Evolutionary conservation across 2,329 filamentous ascomycete genomes (phyloP), one percentile per base, ranked within the genome.

Genomic region (Venturia nashicola): DNA sequence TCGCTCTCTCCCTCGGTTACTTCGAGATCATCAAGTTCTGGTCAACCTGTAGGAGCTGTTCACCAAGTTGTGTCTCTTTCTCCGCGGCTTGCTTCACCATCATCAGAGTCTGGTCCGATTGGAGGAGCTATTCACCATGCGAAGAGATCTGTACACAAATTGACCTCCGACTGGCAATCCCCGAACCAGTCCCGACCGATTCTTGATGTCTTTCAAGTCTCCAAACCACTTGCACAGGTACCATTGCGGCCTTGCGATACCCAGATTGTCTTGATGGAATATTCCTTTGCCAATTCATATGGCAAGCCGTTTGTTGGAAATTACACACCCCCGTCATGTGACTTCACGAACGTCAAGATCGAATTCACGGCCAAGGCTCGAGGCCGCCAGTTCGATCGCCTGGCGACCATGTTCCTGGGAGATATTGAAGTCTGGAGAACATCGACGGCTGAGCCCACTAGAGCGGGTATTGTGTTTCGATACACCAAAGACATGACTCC

Each of bases 391-490:
- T 92, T 83, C 73, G 90, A 95, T 72, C 61, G 90, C 46, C 79
- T 93, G 9, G 90, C 85, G 4, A 74, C 87, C 40, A 86, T 94
- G 81, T 94, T 87, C 69, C 78, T 94, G 44, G 85, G 84, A 48
- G 88, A 93, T 72, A 85, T 83, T 11, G 90, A 95, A 72, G 81
- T 95, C n/a, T 94, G 88, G 79, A 81, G 90, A 32, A 92, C 89
- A 1, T 91, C 89, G 5, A 95, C 90, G 0, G 88, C 90, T 4
- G 88, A 95, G 75, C 89, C 90, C 1, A 90, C 85, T 0, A 68
- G 76, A 5, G 80, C 80, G 27, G 90, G 89, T 7, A 91, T 94
- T 66, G 76, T 81, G 55, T 93, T 88, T 88, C 85, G 82, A 0
- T 91, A 90, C 71, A 77, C 86, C 63, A 94, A 93, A 73, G 89